Evolutionary conservation across 345 rosid species (phyloP), one percentile per base, ranked within the genome.

Genomic region (Salix dunnii): DNA sequence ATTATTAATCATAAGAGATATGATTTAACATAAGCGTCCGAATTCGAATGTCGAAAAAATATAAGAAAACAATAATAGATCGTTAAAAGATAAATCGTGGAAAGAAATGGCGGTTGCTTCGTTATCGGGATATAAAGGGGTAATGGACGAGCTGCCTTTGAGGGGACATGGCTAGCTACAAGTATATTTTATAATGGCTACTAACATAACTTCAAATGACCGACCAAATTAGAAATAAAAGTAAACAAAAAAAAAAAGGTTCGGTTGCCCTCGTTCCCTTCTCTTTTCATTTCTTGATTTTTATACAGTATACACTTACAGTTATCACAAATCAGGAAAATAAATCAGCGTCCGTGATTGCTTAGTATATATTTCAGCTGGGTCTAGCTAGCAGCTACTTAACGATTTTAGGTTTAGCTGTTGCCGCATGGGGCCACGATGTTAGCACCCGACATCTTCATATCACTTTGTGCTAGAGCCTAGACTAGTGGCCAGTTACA

Each of bases 351-450:
- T 43, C 49, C 49, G 49, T 43, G 49, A 55, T 55, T 55, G 27
- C 30, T 7, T 13, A 66, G 18, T 2, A 10, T 7, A 36, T 18
- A 7, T 65, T 35, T 28, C 7, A 33, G 65, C 4, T 25, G 36
- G 60, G 69, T 70, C 53, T 43, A 65, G 66, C 48, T 64, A 63
- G 16, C 58, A 55, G 60, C 48, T 64, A 63, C 8, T 48, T 43
- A 66, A 49, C 80, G 76, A 55, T 71, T 64, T 65, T 76, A 77
- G 83, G 79, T 71, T 64, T 69, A 55, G 62, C 62, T 55, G 62
- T n/a, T n/a, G 62, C 62, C 9, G 67, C 18, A 66, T 60, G 70
- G 67, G 77, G 61, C 74, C 68, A 70, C 40, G 60, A 31, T 75
- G 78, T 38, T 46, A 72, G 66, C 73, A 51, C 42, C 63, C 65